These are phyloP conservation scores for Microascus cirrosus DNA, from an alignment of 2,329 filamentous ascomycete genomes.

Conservation along the genomic window DNA sequence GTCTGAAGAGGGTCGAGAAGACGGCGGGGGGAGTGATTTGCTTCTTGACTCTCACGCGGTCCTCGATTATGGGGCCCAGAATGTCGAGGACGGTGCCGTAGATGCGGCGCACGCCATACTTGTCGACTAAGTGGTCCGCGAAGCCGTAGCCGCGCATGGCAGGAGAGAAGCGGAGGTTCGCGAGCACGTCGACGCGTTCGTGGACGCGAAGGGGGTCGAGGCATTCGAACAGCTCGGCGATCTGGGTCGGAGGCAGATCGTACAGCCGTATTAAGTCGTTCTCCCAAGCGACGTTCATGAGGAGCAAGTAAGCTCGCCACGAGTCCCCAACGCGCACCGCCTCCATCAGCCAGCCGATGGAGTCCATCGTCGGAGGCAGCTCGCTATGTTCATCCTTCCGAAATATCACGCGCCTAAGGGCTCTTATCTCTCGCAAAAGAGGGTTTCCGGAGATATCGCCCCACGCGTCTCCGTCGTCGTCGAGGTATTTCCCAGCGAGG, in stretches of 20 bases:
- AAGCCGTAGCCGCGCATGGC: background rate
- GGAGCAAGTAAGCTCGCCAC: background rate
- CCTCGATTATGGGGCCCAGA: background rate
- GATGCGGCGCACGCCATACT: constrained; percentile 30
- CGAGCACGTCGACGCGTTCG: constrained; percentile 32
- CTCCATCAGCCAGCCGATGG: background rate
- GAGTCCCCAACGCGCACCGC: background rate
- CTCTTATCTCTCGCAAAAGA: too few relatives aligned
- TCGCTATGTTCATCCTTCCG: too few relatives aligned
- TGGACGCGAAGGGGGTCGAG: constrained; percentile 45
- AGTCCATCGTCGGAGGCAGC: background rate
- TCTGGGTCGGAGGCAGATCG: constrained; percentile 38
- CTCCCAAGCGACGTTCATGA: background rate
- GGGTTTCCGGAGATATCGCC: too few relatives aligned
- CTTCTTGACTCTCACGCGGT: constrained; percentile 8
- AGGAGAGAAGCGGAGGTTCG: constrained; percentile 17
- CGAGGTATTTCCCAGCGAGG: too few relatives aligned
- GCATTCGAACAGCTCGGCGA: constrained; percentile 52
- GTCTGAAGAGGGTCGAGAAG: constrained; percentile 32
- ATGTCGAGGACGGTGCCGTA: constrained; percentile 22
- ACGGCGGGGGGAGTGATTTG: constrained; percentile 26
- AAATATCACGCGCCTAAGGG: too few relatives aligned
- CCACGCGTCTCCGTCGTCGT: too few relatives aligned
- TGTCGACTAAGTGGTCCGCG: constrained; percentile 23
- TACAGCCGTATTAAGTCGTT: constrained; percentile 17